phyloP scores from a whole-genome alignment of 2,329 filamentous ascomycete species.

The Pestalotiopsis sp. region DNA sequence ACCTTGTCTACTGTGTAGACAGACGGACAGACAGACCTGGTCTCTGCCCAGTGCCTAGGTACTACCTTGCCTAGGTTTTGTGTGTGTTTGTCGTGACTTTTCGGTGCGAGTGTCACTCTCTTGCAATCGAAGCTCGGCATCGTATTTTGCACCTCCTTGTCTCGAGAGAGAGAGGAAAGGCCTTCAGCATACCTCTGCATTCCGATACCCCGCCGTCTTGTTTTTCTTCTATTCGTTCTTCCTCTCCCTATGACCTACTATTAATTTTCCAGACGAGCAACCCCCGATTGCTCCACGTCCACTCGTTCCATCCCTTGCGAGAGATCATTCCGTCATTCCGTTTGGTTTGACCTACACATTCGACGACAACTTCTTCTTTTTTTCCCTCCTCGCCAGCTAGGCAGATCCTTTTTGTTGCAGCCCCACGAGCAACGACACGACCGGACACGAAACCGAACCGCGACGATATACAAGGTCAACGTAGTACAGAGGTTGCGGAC shows the following conservation, averaged over 20 bases:
- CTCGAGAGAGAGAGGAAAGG: background rate
- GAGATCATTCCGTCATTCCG: background rate
- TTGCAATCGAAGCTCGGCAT: background rate
- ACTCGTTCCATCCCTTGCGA: background rate
- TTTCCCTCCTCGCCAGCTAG: background rate
- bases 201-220: constrained; percentile 2
- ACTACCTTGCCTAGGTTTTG: background rate
- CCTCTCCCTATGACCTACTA: background rate
- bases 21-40: background rate
- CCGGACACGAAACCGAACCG: background rate
- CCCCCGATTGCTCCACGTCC: background rate
- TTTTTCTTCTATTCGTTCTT: background rate
- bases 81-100: background rate
- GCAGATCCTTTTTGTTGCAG: background rate
- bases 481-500: background rate
- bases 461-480: background rate
- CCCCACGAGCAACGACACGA: background rate
- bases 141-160: background rate
- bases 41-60: background rate
- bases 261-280: background rate
- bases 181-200: background rate
- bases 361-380: background rate
- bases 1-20: background rate
- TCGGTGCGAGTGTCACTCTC: background rate
- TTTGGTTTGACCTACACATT: background rate